Evolutionary conservation across 1,139 yeast genomes (phyloP).

Genomic region (Taphrina sp.): DNA sequence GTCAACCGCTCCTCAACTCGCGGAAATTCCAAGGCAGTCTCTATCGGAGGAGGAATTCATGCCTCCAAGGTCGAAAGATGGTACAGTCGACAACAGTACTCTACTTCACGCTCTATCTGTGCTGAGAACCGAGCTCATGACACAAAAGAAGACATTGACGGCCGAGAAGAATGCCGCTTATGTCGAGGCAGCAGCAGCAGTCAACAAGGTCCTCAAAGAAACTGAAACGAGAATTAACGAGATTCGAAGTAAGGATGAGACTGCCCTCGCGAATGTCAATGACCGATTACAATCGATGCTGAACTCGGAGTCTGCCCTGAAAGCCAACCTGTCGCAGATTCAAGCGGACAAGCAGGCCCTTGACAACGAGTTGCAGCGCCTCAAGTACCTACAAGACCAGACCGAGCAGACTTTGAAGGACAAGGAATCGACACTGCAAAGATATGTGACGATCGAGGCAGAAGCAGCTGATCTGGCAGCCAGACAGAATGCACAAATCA

Average conservation of each 20-base stretch:
- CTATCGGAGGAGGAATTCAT: too few relatives aligned
- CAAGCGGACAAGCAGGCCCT: neutral
- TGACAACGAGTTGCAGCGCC: neutral
- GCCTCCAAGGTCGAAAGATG: too few relatives aligned
- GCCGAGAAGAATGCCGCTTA: slow-evolving; percentile 1
- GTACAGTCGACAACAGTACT: neutral
- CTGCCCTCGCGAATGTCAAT: neutral
- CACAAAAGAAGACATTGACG: slow-evolving; percentile 1
- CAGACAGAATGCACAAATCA: slow-evolving; percentile 5
- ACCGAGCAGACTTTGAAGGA: neutral
- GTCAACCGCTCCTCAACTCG: too few relatives aligned
- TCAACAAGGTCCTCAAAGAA: neutral
- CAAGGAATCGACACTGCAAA: neutral
- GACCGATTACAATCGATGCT: too few relatives aligned
- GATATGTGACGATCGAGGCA: slow-evolving; percentile 9
- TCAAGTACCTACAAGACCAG: neutral
- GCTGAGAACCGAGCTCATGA: slow-evolving; percentile 1
- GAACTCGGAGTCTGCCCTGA: neutral
- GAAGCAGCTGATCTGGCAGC: slow-evolving; percentile 5
- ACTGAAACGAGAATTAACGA: neutral
- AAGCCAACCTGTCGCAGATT: neutral
- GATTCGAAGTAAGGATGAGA: slow-evolving; percentile 1
- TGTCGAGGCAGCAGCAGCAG: neutral
- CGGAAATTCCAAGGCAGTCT: too few relatives aligned
- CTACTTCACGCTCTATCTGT: slow-evolving; percentile 9